Percentiles rank a stretch among this genome's conserved stretches.
These are phyloP conservation scores for Perkinsela sp. DNA, from an alignment of 208 protist species.

Conservation along the genomic window DNA sequence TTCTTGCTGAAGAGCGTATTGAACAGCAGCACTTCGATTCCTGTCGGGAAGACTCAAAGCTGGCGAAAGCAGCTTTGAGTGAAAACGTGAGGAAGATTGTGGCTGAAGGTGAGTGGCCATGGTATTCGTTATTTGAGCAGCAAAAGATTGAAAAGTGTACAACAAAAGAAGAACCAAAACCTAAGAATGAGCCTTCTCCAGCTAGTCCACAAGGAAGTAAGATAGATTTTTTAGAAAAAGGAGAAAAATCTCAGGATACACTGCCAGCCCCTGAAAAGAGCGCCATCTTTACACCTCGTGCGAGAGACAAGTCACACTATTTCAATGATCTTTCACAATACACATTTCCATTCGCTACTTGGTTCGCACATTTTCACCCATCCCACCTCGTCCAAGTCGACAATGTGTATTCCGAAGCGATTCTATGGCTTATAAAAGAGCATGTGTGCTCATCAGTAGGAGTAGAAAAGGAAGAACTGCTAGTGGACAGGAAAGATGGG, in stretches of 20 bases:
- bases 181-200: too few species aligned
- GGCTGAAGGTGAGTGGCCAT: background rate
- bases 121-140: background rate
- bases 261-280: too few species aligned
- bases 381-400: background rate
- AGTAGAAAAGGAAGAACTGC: too few species aligned
- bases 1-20: background rate
- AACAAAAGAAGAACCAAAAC: background rate
- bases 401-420: background rate
- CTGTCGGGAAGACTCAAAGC: background rate
- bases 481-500: too few species aligned
- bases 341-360: background rate
- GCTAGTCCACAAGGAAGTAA: background rate
- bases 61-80: background rate
- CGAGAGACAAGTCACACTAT: background rate
- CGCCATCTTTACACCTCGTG: background rate
- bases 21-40: background rate
- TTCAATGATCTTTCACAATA: background rate
- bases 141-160: background rate
- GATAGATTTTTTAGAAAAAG: background rate
- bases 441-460: background rate
- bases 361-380: background rate
- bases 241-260: too few species aligned
- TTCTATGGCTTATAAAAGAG: background rate
- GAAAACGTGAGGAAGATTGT: background rate